Conservation (phyloP, 495 filamentous ascomycete genomes). For the Rusavskia elegans region DNA sequence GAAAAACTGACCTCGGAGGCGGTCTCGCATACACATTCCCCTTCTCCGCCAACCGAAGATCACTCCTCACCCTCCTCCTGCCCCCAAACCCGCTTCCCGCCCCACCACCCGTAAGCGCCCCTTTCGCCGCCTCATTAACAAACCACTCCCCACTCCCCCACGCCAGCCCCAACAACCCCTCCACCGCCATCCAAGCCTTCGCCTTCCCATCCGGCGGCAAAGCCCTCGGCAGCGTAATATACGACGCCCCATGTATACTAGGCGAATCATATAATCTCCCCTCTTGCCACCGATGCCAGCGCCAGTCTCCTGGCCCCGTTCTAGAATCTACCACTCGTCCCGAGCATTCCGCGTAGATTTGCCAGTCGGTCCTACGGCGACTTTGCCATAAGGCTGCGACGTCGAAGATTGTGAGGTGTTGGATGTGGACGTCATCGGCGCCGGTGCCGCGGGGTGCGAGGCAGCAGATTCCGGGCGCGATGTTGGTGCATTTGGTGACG, state of each 20-base stretch:
- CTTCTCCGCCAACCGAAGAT: not conserved
- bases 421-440: too few relatives aligned
- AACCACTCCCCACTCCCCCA: slow-evolving; percentile 17
- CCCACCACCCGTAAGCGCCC: not conserved
- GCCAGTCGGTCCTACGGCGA: too few relatives aligned
- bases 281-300: too few relatives aligned
- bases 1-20: not conserved
- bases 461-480: too few relatives aligned
- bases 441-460: too few relatives aligned
- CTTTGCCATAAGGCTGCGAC: too few relatives aligned
- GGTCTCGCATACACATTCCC: not conserved
- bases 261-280: too few relatives aligned
- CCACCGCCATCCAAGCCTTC: slow-evolving; percentile 7
- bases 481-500: too few relatives aligned
- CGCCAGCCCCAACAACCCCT: slow-evolving; percentile 20
- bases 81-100: not conserved
- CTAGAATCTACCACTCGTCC: too few relatives aligned
- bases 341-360: too few relatives aligned
- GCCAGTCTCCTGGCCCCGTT: too few relatives aligned
- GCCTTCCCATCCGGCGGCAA: not conserved
- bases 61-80: not conserved
- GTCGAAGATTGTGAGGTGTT: too few relatives aligned
- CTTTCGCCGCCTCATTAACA: not conserved
- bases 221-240: not conserved
- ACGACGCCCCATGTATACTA: not conserved